These are phyloP conservation scores for Solanum neorickii DNA, from an alignment of 257 asterid genomes.

Conservation along the genomic window DNA sequence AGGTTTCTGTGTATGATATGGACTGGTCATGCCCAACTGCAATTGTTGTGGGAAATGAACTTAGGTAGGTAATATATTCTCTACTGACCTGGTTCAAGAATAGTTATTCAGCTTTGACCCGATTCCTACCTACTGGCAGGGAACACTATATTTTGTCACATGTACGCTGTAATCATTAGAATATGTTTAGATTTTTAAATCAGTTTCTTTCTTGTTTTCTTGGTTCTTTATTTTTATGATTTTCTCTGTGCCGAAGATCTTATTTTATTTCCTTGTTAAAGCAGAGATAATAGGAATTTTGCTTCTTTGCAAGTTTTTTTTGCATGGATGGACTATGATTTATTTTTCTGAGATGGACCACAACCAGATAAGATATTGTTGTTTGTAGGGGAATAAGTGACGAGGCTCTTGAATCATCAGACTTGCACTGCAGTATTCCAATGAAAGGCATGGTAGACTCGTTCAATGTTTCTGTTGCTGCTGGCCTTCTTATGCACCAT, in stretches of 20 bases:
- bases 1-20: constrained; percentile 81
- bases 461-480: constrained; percentile 92
- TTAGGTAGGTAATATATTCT: constrained; percentile 22
- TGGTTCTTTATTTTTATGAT: neutral
- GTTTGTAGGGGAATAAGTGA: constrained; percentile 72
- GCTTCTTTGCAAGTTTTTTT: neutral
- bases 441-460: constrained; percentile 99
- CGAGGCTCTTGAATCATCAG: constrained; percentile 75
- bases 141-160: neutral
- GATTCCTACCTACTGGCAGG: neutral
- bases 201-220: neutral
- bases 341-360: neutral
- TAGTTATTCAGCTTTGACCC: neutral
- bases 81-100: neutral
- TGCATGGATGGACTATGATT: neutral
- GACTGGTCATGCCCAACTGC: constrained; percentile 97
- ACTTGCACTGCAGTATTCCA: constrained; percentile 80
- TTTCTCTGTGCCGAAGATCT: neutral
- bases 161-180: neutral
- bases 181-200: neutral
- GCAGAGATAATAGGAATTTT: neutral
- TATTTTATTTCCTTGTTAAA: neutral
- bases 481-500: constrained; percentile 94
- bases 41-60: constrained; percentile 88
- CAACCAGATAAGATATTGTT: constrained; percentile 6